Evolutionary conservation across 164 flowering plant genomes (phyloP), one percentile per base, ranked within the genome.

Genomic region (Stephania japonica): DNA sequence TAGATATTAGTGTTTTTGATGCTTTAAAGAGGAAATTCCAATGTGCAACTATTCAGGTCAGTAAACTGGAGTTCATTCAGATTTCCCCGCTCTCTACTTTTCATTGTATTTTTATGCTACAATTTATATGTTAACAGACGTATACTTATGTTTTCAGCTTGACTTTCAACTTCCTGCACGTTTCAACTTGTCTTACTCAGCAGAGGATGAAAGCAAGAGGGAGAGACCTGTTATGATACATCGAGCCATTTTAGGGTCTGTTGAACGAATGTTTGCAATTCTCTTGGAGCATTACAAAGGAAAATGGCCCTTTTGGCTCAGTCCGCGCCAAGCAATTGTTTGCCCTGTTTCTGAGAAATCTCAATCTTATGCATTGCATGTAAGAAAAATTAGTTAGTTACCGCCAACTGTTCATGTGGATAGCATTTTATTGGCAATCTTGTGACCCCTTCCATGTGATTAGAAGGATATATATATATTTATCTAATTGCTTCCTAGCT

Each of bases 261-360:
- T 93, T 78, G 99, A 96, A 79, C 90, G 98, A 4, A 96, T 96
- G 98, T 85, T 96, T 85, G 99, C 98, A 26, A 93, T 92, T 75
- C 87, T 96, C 59, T 81, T 96, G 84, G 99, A 96, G 82, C 98
- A 96, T 77, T 93, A 89, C 73, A 96, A 96, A 80, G 99, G 99
- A 25, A 96, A 93, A 78, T 93, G 98, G 99, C 99, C 99, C 3
- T 92, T 96, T 79, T 96, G 99, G 99, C 93, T 96, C 24, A 96
- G 99, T 82, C 99, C 99, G 27, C 90, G 97, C n/a, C 99, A 96
- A 78, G 97, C 97, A 62, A 92, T 96, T 79, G 94, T 96, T 75
- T 93, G 97, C 77, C 91, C 97, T 56, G 97, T 93, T 49, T 92
- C 99, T 19, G 96, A 89, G 75, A 96, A 90, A 78, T 92, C 97